Evolutionary conservation across 352 stramenopile species (phyloP).

Genomic region (Pythium dissotocum): DNA sequence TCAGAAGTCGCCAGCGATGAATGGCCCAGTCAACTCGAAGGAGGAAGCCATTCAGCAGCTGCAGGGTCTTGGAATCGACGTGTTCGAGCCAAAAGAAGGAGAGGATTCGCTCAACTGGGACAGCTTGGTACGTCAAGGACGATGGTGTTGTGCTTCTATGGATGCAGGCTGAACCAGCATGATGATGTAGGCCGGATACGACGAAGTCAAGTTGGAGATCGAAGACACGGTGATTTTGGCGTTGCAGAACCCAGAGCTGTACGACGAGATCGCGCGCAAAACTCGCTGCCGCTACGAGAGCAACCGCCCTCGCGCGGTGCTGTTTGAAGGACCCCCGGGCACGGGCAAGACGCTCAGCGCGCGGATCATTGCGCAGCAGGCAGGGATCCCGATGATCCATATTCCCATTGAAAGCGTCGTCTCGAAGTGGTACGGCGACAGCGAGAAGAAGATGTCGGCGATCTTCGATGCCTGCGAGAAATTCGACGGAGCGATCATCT

Average conservation of each 20-base stretch:
- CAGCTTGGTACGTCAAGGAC: slow-evolving; percentile 53
- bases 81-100: slow-evolving; percentile 66
- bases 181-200: slow-evolving; percentile 77
- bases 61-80: slow-evolving; percentile 75
- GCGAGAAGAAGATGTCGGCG: slow-evolving; percentile 93
- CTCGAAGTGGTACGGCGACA: slow-evolving; percentile 95
- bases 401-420: slow-evolving; percentile 94
- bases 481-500: slow-evolving; percentile 92
- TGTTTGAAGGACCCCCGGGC: slow-evolving; percentile 94
- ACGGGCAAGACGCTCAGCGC: slow-evolving; percentile 94
- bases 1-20: slow-evolving; percentile 14
- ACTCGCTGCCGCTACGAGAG: slow-evolving; percentile 89
- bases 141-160: not conserved
- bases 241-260: slow-evolving; percentile 91
- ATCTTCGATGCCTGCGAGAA: slow-evolving; percentile 95
- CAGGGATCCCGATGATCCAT: slow-evolving; percentile 92
- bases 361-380: slow-evolving; percentile 93
- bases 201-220: slow-evolving; percentile 90
- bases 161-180: not conserved
- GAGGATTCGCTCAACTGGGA: slow-evolving; percentile 79
- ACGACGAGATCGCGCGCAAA: slow-evolving; percentile 89
- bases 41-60: slow-evolving; percentile 82
- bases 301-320: slow-evolving; percentile 86
- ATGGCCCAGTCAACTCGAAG: slow-evolving; percentile 42
- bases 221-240: slow-evolving; percentile 91